A percentile compares a stretch with the other conserved stretches of the same genome.
These are phyloP conservation scores for Podospora comata DNA, from an alignment of 495 filamentous ascomycete species.

Conservation along the genomic window DNA sequence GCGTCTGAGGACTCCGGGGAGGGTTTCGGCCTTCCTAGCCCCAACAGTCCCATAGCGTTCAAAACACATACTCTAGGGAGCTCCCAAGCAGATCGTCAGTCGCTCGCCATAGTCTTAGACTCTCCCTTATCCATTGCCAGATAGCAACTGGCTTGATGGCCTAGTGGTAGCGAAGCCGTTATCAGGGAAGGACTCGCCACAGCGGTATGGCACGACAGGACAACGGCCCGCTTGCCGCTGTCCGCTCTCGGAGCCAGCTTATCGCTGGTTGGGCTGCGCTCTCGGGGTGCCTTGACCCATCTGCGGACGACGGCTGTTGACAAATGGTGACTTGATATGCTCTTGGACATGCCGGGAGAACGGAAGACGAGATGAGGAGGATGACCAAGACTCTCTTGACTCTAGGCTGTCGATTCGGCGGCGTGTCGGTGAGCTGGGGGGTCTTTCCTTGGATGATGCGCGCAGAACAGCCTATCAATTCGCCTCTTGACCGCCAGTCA, in stretches of 20 bases:
- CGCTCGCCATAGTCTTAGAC: not conserved
- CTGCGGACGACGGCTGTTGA: constrained; percentile 2
- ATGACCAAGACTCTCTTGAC: not conserved
- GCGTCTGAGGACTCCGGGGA: not conserved
- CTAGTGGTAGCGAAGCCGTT: not conserved
- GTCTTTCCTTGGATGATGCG: not conserved
- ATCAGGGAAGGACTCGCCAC: not conserved
- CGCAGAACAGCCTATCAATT: not conserved
- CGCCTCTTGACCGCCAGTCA: constrained; percentile 1
- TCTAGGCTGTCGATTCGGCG: not conserved
- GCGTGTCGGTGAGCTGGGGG: constrained; percentile 5
- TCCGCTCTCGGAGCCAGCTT: not conserved
- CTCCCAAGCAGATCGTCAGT: not conserved
- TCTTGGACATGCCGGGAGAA: not conserved
- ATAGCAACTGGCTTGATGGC: not conserved
- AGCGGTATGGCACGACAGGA: not conserved
- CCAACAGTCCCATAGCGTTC: not conserved
- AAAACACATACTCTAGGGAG: not conserved
- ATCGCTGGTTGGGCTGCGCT: not conserved
- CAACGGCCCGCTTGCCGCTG: constrained; percentile 4
- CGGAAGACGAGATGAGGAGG: not conserved
- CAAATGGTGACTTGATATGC: not conserved
- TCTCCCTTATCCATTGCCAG: not conserved
- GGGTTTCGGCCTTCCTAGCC: not conserved
- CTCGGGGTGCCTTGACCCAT: not conserved